Percentiles rank a stretch among this genome's conserved stretches.
Conservation (phyloP, 2,329 filamentous ascomycete species). For the Aspergillus transmontanensis region DNA sequence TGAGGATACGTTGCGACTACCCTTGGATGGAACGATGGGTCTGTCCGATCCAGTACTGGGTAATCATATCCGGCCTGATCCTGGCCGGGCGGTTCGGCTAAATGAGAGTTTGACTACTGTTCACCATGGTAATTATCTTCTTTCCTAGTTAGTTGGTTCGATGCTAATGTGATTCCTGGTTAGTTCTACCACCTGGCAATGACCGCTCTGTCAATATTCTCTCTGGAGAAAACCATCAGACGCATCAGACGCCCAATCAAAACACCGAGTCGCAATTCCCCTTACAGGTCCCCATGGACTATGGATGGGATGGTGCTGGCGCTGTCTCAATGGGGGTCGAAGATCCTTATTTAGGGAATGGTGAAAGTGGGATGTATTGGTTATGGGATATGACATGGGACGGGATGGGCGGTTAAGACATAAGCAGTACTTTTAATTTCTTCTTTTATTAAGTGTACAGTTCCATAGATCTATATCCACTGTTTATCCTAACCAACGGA, state of each 20-base stretch:
- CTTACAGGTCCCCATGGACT: constrained; percentile 9
- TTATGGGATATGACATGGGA: constrained; percentile 34
- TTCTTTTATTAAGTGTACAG: background rate
- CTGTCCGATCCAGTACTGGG: constrained; percentile 4
- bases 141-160: no score
- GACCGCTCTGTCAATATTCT: constrained; percentile 7
- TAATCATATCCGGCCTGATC: constrained; percentile 13
- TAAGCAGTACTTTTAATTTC: background rate
- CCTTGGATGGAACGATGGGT: constrained; percentile 19
- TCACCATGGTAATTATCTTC: constrained; percentile 22
- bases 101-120: constrained; percentile 29
- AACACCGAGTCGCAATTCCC: background rate
- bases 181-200: constrained; percentile 17
- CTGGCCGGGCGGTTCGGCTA: constrained; percentile 18
- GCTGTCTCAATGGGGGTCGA: constrained; percentile 1
- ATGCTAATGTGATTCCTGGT: background rate
- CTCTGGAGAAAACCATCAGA: background rate
- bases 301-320: constrained; percentile 14
- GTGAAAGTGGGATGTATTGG: constrained; percentile 32
- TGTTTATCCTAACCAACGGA: background rate
- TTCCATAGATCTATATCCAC: background rate
- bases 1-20: constrained; percentile 27
- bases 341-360: constrained; percentile 9
- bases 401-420: constrained; percentile 8
- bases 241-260: background rate